Conservation (phyloP, 1,139 yeast genomes). For the Debaryomyces singareniensis region DNA sequence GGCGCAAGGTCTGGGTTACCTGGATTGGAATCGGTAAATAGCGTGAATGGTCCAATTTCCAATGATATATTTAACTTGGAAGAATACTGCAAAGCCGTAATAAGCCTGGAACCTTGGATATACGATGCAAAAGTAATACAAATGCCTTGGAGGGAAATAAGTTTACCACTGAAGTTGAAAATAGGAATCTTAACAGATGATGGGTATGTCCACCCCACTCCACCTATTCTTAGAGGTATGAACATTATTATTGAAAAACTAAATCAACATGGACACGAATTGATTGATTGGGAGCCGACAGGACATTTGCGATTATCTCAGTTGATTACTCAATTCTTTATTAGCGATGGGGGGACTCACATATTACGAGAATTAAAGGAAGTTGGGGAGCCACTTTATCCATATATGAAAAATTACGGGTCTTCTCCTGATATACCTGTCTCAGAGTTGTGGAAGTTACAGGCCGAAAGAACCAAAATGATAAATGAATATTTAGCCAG, state of each 20-base stretch:
- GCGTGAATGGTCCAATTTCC: constrained; percentile 29
- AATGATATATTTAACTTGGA: constrained; percentile 22
- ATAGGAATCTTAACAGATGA: constrained; percentile 13
- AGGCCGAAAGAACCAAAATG: constrained; percentile 23
- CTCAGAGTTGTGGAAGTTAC: constrained; percentile 38
- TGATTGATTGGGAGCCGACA: constrained; percentile 10
- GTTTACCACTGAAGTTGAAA: constrained; percentile 7
- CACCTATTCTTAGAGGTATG: constrained; percentile 14
- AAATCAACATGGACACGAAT: constrained; percentile 11
- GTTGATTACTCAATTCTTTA: constrained; percentile 12
- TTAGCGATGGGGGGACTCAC: constrained; percentile 20
- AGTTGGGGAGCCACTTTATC: constrained; percentile 16
- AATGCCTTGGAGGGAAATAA: constrained; percentile 15
- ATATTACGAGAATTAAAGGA: constrained; percentile 34
- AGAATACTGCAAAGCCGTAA: constrained; percentile 11
- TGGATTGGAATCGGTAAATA: constrained; percentile 11
- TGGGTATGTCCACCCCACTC: constrained; percentile 14
- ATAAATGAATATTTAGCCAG: constrained; percentile 31
- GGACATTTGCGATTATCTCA: constrained; percentile 10
- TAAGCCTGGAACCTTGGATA: constrained; percentile 12
- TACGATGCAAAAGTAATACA: constrained; percentile 13
- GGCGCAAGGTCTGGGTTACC: constrained; percentile 9
- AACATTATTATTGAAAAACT: constrained; percentile 7
- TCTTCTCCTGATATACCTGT: constrained; percentile 23
- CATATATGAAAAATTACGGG: constrained; percentile 26